Evolutionary conservation across 2,329 filamentous ascomycete genomes (phyloP).

Genomic region (Ilyonectria robusta): DNA sequence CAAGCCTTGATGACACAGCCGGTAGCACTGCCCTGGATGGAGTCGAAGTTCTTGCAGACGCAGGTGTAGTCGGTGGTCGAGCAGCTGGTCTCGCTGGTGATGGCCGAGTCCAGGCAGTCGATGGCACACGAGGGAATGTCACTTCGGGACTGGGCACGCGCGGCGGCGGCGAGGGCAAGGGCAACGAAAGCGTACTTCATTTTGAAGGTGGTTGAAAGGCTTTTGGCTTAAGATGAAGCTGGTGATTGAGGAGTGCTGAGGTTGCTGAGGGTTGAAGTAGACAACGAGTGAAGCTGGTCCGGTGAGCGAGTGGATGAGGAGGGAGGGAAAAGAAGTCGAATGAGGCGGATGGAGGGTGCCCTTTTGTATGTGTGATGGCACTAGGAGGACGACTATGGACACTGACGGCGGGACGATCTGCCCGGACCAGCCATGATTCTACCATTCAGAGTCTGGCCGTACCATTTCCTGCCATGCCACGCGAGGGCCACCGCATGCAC

Average conservation of each 20-base stretch:
- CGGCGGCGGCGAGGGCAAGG: conserved; percentile 53
- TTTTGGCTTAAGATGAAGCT: conserved; percentile 17
- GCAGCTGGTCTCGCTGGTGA: conserved; percentile 52
- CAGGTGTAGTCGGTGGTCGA: conserved; percentile 52
- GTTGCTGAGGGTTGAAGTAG: conserved; percentile 29
- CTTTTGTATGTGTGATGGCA: conserved; percentile 49
- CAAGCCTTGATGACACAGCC: conserved; percentile 55
- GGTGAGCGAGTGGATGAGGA: conserved; percentile 52
- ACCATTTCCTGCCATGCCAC: conserved; percentile 1
- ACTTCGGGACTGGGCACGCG: conserved; percentile 50
- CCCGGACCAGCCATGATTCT: background rate
- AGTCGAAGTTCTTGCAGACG: conserved; percentile 52
- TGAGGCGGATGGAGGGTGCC: conserved; percentile 35
- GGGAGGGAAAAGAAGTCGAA: conserved; percentile 27
- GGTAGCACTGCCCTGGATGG: conserved; percentile 51
- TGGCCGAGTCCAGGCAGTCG: conserved; percentile 53
- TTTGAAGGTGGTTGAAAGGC: conserved; percentile 45
- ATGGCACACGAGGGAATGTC: conserved; percentile 57
- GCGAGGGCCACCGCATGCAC: conserved; percentile 9
- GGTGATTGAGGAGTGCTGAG: conserved; percentile 8
- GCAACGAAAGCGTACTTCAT: conserved; percentile 57
- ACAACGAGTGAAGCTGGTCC: conserved; percentile 50
- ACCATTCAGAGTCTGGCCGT: background rate
- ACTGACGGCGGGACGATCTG: conserved; percentile 6
- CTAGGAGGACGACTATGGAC: background rate